Percentiles rank a stretch among this genome's conserved stretches.
Evolutionary conservation across 139 green algal species (phyloP).

Genomic region (Raphidocelis subcapitata): DNA sequence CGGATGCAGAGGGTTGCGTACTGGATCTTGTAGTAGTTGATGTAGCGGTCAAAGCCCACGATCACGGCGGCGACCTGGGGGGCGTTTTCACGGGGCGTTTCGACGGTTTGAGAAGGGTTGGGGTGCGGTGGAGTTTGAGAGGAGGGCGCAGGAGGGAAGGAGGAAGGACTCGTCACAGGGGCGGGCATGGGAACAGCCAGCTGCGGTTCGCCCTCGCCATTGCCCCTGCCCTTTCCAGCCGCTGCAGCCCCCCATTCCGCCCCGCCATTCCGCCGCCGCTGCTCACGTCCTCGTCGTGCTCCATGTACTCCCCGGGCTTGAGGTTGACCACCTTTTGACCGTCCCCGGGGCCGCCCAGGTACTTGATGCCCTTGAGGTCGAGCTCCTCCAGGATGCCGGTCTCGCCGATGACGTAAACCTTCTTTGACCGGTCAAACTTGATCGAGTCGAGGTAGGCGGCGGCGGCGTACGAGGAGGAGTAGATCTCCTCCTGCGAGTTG

Average conservation of each 20-base stretch:
- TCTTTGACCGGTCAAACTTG: conserved; percentile 87
- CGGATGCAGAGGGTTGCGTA: conserved; percentile 97
- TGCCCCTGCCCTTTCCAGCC: no score
- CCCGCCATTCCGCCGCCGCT: no score
- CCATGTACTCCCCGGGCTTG: conserved; percentile 77
- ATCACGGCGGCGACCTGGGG: conserved; percentile 91
- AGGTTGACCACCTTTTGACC: conserved; percentile 86
- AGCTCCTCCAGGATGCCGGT: conserved; percentile 95
- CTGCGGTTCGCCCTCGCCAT: no score
- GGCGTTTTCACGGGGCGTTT: no score
- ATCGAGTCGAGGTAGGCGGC: conserved; percentile 96
- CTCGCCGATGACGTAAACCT: conserved; percentile 89
- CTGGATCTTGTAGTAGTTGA: conserved; percentile 99
- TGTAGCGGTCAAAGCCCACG: conserved; percentile 96
- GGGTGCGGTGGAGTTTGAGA: no score
- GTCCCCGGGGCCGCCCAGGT: conserved; percentile 93
- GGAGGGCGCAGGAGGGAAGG: no score
- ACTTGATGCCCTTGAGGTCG: conserved; percentile 89
- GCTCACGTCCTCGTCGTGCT: conserved; percentile 87
- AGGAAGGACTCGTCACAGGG: no score
- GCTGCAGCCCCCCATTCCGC: no score
- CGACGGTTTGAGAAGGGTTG: no score
- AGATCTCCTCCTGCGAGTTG: conserved; percentile 93
- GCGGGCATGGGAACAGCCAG: no score
- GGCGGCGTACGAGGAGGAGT: conserved; percentile 97